Evolutionary conservation across 345 rosid genomes (phyloP).

Genomic region (Anastatica hierochuntica): DNA sequence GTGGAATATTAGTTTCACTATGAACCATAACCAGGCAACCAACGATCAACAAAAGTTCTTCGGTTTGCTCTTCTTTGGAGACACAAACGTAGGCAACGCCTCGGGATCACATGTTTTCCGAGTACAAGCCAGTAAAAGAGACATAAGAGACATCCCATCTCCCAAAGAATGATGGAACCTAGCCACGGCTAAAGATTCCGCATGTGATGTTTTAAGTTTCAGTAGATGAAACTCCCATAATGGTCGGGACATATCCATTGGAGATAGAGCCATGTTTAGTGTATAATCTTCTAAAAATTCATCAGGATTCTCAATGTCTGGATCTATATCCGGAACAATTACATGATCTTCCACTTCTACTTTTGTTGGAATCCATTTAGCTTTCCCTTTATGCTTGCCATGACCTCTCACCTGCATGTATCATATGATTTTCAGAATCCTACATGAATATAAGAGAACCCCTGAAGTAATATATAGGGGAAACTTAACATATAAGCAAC

Average conservation of each 20-base stretch:
- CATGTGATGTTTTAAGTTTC: conserved; percentile 41
- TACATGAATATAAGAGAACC: not conserved
- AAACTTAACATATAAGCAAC: not conserved
- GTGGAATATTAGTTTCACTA: conserved; percentile 30
- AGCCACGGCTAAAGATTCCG: conserved; percentile 30
- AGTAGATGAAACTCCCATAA: conserved; percentile 73
- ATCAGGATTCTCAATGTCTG: conserved; percentile 31
- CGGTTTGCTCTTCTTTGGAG: not conserved
- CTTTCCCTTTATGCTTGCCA: conserved; percentile 9
- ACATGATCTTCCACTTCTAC: conserved; percentile 29
- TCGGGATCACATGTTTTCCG: conserved; percentile 40
- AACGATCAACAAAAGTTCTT: conserved; percentile 6
- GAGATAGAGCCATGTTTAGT: conserved; percentile 35
- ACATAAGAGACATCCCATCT: not conserved
- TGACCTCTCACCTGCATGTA: not conserved
- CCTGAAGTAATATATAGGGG: too few species aligned
- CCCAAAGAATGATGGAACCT: conserved; percentile 1
- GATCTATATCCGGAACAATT: conserved; percentile 30
- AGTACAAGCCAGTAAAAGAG: conserved; percentile 42
- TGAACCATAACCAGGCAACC: conserved; percentile 28
- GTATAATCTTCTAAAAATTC: conserved; percentile 52
- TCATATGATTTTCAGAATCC: not conserved
- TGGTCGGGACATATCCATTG: conserved; percentile 50
- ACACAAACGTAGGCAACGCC: conserved; percentile 33
- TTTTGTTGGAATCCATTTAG: conserved; percentile 39